phyloP scores from a whole-genome alignment of 2,329 filamentous ascomycete species.

The Ploettnerulaceae sp. region DNA sequence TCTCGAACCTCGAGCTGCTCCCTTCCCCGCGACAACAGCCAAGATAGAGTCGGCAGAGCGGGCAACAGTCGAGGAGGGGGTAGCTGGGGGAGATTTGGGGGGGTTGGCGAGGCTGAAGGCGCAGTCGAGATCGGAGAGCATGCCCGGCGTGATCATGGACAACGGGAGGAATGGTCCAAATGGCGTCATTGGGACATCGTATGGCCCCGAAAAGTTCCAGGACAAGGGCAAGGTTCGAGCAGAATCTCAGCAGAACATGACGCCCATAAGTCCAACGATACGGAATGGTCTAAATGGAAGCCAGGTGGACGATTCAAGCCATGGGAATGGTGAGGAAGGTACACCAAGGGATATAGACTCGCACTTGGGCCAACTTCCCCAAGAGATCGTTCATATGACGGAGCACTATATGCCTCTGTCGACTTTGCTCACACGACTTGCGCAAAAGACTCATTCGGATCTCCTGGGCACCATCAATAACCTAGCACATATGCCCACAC shows the following conservation, averaged over 20 bases:
- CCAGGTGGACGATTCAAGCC: slow-evolving; percentile 20
- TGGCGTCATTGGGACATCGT: slow-evolving; percentile 39
- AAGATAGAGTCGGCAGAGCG: slow-evolving; percentile 35
- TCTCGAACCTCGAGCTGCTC: slow-evolving; percentile 5
- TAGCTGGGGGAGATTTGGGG: slow-evolving; percentile 26
- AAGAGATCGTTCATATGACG: slow-evolving; percentile 66
- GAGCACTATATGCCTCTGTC: slow-evolving; percentile 72
- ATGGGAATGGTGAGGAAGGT: slow-evolving; percentile 18
- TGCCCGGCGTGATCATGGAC: slow-evolving; percentile 55
- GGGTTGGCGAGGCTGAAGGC: slow-evolving; percentile 27
- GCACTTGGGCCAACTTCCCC: slow-evolving; percentile 54
- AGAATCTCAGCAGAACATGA: slow-evolving; percentile 30
- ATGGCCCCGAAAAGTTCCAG: slow-evolving; percentile 36
- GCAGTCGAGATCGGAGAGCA: slow-evolving; percentile 32
- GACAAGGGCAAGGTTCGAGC: slow-evolving; percentile 29
- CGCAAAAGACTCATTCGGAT: slow-evolving; percentile 77
- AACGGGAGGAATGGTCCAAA: slow-evolving; percentile 49
- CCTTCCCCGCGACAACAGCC: slow-evolving; percentile 24
- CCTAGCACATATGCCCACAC: slow-evolving; percentile 63
- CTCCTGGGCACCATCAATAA: slow-evolving; percentile 65
- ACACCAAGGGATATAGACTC: slow-evolving; percentile 29
- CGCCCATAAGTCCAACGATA: slow-evolving; percentile 27
- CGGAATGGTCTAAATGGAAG: slow-evolving; percentile 30
- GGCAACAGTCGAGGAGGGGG: slow-evolving; percentile 26
- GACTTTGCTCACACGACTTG: slow-evolving; percentile 68